These are phyloP conservation scores for Ustilago bromivora DNA, from an alignment of 1,284 basidiomycete species.

Conservation along the genomic window DNA sequence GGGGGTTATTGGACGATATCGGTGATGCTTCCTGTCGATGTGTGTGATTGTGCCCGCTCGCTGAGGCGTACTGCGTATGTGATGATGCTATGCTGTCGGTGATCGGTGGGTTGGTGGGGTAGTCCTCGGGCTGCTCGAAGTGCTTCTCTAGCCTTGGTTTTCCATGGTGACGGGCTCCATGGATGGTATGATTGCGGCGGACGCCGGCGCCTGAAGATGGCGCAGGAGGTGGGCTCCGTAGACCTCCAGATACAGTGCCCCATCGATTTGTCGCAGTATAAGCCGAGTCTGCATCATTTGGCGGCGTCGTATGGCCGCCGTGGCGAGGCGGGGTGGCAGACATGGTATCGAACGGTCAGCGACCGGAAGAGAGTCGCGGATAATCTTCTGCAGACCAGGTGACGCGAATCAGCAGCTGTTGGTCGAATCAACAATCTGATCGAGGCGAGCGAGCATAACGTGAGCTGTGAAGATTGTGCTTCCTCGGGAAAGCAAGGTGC, in stretches of 20 bases:
- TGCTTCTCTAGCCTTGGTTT: constrained; percentile 52
- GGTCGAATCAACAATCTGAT: not conserved
- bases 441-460: constrained; percentile 1
- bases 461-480: not conserved
- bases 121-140: constrained; percentile 50
- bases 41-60: not conserved
- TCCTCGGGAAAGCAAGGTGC: not conserved
- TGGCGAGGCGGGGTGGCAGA: constrained; percentile 33
- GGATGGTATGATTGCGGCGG: constrained; percentile 51
- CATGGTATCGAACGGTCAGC: constrained; percentile 4
- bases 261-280: constrained; percentile 26
- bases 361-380: not conserved
- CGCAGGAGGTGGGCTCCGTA: constrained; percentile 47
- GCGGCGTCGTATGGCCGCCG: constrained; percentile 1
- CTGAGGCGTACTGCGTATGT: not conserved
- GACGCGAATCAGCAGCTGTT: not conserved
- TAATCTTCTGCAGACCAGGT: not conserved
- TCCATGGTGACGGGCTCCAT: constrained; percentile 42
- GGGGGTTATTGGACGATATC: constrained; percentile 2
- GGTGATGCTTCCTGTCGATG: constrained; percentile 1
- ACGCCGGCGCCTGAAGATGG: constrained; percentile 47
- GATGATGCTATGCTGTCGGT: not conserved
- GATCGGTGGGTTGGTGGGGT: not conserved
- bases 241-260: constrained; percentile 42
- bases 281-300: constrained; percentile 11